Evolutionary conservation across 2,329 filamentous ascomycete genomes (phyloP), one percentile per base, ranked within the genome.

Genomic region (Exophiala sideris): DNA sequence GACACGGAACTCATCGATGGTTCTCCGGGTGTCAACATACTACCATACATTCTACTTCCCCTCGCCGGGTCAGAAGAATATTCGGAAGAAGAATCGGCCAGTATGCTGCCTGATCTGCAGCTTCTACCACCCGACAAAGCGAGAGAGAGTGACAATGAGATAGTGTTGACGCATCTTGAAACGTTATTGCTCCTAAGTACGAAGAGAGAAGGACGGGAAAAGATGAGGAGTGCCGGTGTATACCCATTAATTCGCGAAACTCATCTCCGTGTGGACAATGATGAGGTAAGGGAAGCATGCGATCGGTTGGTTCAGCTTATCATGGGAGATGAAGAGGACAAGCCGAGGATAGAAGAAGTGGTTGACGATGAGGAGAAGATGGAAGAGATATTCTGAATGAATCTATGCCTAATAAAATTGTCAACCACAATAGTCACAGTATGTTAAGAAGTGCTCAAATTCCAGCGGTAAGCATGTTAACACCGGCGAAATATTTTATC

Each of bases 191-290:
- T 99, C 14, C 72, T 99, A 54, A 91, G 89, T 0, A 91, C 88
- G 5, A 92, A 89, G 6, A 79, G 83, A 5, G 78, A 85, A 62
- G 89, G 87, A 1, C 81, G 92, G 56, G 87, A 95, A 5, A 73
- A 81, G 50, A 76, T 97, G 78, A 80, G 91, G 14, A 75, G 79
- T 14, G 77, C 92, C 42, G 89, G 90, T 64, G 88, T 96, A 1
- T 99, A 99, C 70, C 89, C 91, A 0, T 85, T 97, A 44, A 77
- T 97, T 16, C 80, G 94, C 48, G 94, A 97, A 71, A 86, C 88
- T 32, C 94, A 99, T 76, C 65, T 86, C 58, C 81, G 85, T 18
- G 84, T 91, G 3, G 79, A 91, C 18, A 79, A 96, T 65, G 90
- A 95, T 42, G 85, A 79, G 12, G 89, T 97, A 2, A 79, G 82